Percentiles rank a stretch among this genome's conserved stretches.
phyloP scores from a whole-genome alignment of 2,329 filamentous ascomycete genomes.

The Westerdykella sp. region DNA sequence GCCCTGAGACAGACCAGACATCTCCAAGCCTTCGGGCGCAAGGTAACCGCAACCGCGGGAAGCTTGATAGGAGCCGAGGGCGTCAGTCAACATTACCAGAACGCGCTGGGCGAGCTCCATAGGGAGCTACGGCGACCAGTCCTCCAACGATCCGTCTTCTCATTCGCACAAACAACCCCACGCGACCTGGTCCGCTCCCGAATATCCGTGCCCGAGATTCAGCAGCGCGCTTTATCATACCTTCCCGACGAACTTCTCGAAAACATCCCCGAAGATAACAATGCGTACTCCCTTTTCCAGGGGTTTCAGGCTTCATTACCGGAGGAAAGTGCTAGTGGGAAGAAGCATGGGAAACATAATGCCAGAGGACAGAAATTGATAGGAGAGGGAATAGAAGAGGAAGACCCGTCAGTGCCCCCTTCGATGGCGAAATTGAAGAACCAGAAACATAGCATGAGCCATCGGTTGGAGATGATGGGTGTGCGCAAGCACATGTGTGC shows the following conservation, averaged over 20 bases:
- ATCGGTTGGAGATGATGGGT: slow-evolving; percentile 82
- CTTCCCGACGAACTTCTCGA: slow-evolving; percentile 82
- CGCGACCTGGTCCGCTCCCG: slow-evolving; percentile 88
- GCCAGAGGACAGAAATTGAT: slow-evolving; percentile 73
- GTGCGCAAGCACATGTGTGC: slow-evolving; percentile 97
- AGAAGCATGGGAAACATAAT: slow-evolving; percentile 58
- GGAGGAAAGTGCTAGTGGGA: slow-evolving; percentile 54
- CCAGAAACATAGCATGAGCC: slow-evolving; percentile 72
- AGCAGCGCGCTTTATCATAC: slow-evolving; percentile 82
- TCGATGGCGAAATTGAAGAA: slow-evolving; percentile 68
- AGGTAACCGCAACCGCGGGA: slow-evolving; percentile 87
- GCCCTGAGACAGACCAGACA: slow-evolving; percentile 61
- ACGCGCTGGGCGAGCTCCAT: slow-evolving; percentile 81
- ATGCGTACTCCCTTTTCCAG: slow-evolving; percentile 88
- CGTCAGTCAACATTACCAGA: slow-evolving; percentile 66
- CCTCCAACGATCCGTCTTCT: slow-evolving; percentile 84
- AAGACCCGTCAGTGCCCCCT: slow-evolving; percentile 54
- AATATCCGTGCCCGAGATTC: slow-evolving; percentile 85
- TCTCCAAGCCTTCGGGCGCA: slow-evolving; percentile 86
- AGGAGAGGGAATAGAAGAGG: slow-evolving; percentile 52
- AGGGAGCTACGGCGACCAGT: slow-evolving; percentile 78
- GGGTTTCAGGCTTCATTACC: slow-evolving; percentile 90
- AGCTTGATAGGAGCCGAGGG: slow-evolving; percentile 66
- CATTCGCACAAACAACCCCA: slow-evolving; percentile 84
- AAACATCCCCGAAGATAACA: slow-evolving; percentile 82